Evolutionary conservation across 345 rosid genomes (phyloP).

Genomic region (Cochlearia excelsa): DNA sequence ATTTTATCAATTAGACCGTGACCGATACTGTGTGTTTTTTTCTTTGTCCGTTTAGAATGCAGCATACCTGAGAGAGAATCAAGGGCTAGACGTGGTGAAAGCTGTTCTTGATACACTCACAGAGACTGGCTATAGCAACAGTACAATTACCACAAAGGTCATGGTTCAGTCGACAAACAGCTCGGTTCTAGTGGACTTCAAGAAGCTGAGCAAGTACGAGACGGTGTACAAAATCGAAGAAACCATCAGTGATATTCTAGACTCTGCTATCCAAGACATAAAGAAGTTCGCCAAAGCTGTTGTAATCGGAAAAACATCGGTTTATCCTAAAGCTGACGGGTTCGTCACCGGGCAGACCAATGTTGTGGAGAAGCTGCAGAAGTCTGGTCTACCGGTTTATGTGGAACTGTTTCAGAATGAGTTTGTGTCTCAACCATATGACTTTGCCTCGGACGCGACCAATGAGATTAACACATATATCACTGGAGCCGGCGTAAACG

Average conservation of each 20-base stretch:
- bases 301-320: slow-evolving; percentile 53
- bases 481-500: slow-evolving; percentile 36
- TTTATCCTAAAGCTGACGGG: slow-evolving; percentile 28
- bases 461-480: slow-evolving; percentile 63
- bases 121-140: slow-evolving; percentile 57
- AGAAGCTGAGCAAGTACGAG: slow-evolving; percentile 44
- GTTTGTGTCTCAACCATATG: slow-evolving; percentile 86
- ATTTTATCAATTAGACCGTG: background rate
- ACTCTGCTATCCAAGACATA: slow-evolving; percentile 53
- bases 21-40: background rate
- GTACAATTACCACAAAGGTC: slow-evolving; percentile 43
- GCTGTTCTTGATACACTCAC: slow-evolving; percentile 56
- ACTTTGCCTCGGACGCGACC: slow-evolving; percentile 74
- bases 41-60: slow-evolving; percentile 52
- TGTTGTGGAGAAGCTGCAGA: slow-evolving; percentile 49
- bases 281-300: slow-evolving; percentile 67
- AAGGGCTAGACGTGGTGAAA: slow-evolving; percentile 48
- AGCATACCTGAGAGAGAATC: slow-evolving; percentile 59
- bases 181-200: slow-evolving; percentile 64
- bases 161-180: slow-evolving; percentile 84
- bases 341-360: slow-evolving; percentile 44
- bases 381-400: slow-evolving; percentile 59
- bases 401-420: slow-evolving; percentile 76
- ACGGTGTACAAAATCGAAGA: slow-evolving; percentile 68
- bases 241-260: slow-evolving; percentile 51